Base-by-base conservation (phyloP, 176 grass and related monocot species). In the Dactylis glomerata region DNA sequence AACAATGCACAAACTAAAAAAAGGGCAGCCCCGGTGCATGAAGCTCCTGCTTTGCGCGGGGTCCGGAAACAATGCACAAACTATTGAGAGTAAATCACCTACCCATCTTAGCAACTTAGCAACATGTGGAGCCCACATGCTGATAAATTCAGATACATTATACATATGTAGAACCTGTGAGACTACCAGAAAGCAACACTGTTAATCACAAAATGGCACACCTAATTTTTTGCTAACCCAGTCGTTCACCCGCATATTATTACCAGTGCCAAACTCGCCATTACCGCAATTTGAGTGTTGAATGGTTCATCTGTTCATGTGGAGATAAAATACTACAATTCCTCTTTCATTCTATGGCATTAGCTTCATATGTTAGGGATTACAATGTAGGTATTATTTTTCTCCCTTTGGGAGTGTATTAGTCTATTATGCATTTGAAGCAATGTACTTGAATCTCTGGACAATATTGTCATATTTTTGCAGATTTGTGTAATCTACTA, bases 281-380 rank as follows among this genome's bases (percentile, higher is more conserved):
- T 34, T 54, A 54, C 10, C 20, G 4, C 49, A 76, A 34, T 76
- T 76, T 55, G 19, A 55, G 11, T 23, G 49, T n/a, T 76, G 45
- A 32, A 52, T 36, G 19, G 49, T 33, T 52, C 28, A 75, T 34
- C 11, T 55, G 49, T 33, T 52, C 28, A 75, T 34, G 20, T 55
- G 30, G 47, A 54, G 47, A 17, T 55, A 55, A 44, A 27, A 44
- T 71, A 3, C 20, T 55, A 55, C 26, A 27, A 44, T 71, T 7
- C 20, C 38, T 36, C 19, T 75, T 5, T 34, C 14, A 23, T 26
- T 26, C 38, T 14, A 32, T 54, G 3, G 33, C 20, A 75, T 52
- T 75, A 75, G 72, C 72, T 75, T 75, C 69, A 74, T 17, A 74
- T 14, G 31, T 74, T 52, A 52, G 16, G 50, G 17, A 52, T 8